Conservation (phyloP, 2,329 filamentous ascomycete genomes). For the Aspergillus sp. region DNA sequence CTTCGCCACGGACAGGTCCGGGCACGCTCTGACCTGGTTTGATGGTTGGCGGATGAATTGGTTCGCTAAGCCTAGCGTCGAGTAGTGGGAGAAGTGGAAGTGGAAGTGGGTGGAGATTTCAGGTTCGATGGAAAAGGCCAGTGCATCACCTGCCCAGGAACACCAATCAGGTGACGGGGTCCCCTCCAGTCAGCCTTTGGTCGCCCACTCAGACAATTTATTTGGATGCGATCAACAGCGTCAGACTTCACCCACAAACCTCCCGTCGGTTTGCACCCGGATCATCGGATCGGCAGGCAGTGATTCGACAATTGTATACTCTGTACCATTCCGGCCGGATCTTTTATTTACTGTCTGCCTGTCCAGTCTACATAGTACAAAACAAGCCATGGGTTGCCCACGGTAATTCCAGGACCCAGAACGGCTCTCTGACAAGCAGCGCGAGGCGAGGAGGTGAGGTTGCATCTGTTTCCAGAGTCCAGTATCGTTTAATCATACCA, state of each 20-base stretch:
- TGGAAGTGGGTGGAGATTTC: not conserved
- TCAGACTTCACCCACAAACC: not conserved
- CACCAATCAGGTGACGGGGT: constrained; percentile 16
- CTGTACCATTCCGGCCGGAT: not conserved
- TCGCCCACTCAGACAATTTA: not conserved
- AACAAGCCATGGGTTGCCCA: not conserved
- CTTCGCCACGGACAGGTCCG: not conserved
- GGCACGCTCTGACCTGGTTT: not conserved
- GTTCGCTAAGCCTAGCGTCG: constrained; percentile 8
- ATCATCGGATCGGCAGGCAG: constrained; percentile 16
- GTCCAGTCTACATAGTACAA: not conserved
- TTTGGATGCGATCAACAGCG: not conserved
- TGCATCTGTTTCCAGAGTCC: not conserved
- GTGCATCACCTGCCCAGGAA: constrained; percentile 15
- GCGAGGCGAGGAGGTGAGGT: not conserved
- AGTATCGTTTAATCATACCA: not conserved
- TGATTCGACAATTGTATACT: not conserved
- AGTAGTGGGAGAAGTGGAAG: not conserved
- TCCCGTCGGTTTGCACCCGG: constrained; percentile 6
- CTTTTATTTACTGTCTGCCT: not conserved
- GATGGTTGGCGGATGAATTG: not conserved
- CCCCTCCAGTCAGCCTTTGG: not conserved
- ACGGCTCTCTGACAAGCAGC: not conserved
- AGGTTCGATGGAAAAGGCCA: not conserved
- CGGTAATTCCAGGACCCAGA: not conserved